Percentiles rank a stretch among this genome's conserved stretches.
Evolutionary conservation across 768 basidiomycete genomes (phyloP).

Genomic region (Inosperma sp.): DNA sequence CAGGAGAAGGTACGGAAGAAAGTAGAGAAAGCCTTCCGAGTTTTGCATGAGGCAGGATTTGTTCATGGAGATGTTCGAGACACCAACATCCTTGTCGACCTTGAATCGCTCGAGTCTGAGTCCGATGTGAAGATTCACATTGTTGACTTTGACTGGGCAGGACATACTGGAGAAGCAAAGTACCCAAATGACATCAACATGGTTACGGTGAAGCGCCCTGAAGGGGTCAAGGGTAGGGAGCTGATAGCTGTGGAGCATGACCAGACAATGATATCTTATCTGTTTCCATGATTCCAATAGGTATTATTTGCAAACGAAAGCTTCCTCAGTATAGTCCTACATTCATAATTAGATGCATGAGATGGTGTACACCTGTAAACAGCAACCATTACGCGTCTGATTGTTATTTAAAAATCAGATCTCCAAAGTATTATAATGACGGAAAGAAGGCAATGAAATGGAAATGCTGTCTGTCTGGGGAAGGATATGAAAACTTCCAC

Average conservation of each 20-base stretch:
- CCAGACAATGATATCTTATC: neutral
- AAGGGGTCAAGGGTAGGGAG: neutral
- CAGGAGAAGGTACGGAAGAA: neutral
- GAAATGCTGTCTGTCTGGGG: too few species aligned
- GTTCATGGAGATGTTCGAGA: neutral
- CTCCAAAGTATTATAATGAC: too few species aligned
- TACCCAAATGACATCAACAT: neutral
- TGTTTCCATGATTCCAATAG: slow-evolving; percentile 1
- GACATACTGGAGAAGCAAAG: neutral
- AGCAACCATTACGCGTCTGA: too few species aligned
- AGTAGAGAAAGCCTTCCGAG: neutral
- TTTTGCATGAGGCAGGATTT: neutral
- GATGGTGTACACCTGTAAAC: too few species aligned
- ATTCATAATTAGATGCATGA: too few species aligned
- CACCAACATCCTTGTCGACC: neutral
- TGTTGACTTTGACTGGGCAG: neutral
- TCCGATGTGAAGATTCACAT: neutral
- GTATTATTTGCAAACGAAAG: too few species aligned
- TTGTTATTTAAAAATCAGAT: too few species aligned
- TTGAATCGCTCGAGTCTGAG: neutral
- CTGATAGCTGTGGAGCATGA: neutral
- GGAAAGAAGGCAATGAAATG: too few species aligned
- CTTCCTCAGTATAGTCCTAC: too few species aligned
- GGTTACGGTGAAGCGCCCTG: neutral
- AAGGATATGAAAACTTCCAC: too few species aligned